Percentiles rank a stretch among this genome's conserved stretches.
These are phyloP conservation scores for Thielaviopsis ethacetica DNA, from an alignment of 2,329 filamentous ascomycete genomes.

Conservation along the genomic window DNA sequence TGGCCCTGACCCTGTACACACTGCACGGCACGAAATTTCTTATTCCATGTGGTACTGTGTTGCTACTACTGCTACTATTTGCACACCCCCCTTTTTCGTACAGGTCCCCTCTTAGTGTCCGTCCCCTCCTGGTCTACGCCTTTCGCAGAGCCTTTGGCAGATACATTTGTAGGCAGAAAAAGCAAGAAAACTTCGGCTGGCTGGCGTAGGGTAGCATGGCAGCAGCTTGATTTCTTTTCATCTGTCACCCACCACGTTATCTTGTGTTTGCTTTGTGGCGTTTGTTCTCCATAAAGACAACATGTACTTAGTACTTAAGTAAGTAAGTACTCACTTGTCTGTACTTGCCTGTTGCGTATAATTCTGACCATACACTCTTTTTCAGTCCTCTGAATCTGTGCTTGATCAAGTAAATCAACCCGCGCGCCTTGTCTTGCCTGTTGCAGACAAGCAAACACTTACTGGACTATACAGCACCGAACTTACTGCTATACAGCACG, in stretches of 20 bases:
- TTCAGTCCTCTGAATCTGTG: no score
- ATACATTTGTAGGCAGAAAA: no score
- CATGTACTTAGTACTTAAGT: no score
- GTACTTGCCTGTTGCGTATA: neutral
- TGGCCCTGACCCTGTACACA: neutral
- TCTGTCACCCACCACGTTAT: neutral
- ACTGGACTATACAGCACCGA: no score
- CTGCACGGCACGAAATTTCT: neutral
- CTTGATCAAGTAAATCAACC: no score
- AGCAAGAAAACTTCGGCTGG: no score
- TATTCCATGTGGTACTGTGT: neutral
- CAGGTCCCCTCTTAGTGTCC: neutral
- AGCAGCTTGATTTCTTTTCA: no score
- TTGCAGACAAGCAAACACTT: no score
- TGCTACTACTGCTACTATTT: neutral
- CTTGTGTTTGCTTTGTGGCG: neutral
- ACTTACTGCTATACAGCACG: no score
- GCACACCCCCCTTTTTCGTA: neutral
- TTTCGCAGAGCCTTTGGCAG: no score
- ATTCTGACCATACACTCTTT: neutral
- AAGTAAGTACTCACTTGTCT: neutral
- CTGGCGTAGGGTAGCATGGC: no score
- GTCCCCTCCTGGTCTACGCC: no score
- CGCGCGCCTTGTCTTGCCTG: neutral
- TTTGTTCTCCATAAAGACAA: neutral